Evolutionary conservation across 257 asterid species (phyloP).

Genomic region (Forsythia suspensa): DNA sequence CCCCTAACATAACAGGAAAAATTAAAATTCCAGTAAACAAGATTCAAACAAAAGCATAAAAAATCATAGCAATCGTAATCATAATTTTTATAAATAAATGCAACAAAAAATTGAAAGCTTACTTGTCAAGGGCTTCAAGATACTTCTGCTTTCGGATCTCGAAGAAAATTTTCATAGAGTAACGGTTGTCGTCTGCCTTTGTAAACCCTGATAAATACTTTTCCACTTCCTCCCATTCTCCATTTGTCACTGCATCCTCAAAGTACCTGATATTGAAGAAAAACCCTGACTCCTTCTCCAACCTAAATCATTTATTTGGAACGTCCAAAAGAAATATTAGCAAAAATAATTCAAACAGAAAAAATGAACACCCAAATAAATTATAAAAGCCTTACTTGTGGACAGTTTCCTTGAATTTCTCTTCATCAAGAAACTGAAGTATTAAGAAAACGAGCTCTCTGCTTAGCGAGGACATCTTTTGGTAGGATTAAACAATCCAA

Average conservation of each 20-base stretch:
- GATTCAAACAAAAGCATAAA: not conserved
- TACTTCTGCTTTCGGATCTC: conserved; percentile 62
- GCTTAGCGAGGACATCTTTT: conserved; percentile 46
- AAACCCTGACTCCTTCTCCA: conserved; percentile 69
- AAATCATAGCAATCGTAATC: not conserved
- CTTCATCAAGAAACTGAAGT: conserved; percentile 62
- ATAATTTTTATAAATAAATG: not conserved
- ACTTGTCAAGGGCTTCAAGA: conserved; percentile 69
- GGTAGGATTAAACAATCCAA: conserved; percentile 14
- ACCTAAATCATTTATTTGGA: conserved; percentile 33
- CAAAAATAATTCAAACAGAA: not conserved
- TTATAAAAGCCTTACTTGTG: conserved; percentile 42
- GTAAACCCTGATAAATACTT: conserved; percentile 61
- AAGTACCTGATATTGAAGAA: conserved; percentile 62
- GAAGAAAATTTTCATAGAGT: conserved; percentile 60
- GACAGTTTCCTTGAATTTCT: conserved; percentile 52
- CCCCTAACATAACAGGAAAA: conserved; percentile 33
- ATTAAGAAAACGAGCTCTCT: conserved; percentile 58
- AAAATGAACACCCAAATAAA: not conserved
- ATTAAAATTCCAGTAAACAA: not conserved
- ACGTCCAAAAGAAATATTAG: conserved; percentile 4
- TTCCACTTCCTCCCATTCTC: conserved; percentile 63
- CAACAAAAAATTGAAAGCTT: not conserved
- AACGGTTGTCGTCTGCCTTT: conserved; percentile 54
- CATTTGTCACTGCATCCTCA: conserved; percentile 52